Percentiles rank a stretch among this genome's conserved stretches.
These are phyloP conservation scores for Suillus occidentalis DNA, from an alignment of 768 basidiomycete species.

Conservation along the genomic window DNA sequence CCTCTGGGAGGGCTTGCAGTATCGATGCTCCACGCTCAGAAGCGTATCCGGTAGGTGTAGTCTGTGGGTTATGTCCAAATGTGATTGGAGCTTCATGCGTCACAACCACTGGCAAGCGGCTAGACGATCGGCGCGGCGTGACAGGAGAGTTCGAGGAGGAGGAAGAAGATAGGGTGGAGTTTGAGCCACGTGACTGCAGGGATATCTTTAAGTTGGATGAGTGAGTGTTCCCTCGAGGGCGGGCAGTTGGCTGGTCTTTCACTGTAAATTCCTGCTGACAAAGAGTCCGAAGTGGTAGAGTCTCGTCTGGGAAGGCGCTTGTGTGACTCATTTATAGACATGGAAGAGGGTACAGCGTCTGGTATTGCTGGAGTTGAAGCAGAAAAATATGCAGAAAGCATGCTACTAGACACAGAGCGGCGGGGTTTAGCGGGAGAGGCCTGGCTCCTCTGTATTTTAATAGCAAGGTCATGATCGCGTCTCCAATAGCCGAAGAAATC, in stretches of 20 bases:
- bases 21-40: conserved; percentile 20
- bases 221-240: conserved; percentile 4
- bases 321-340: conserved; percentile 12
- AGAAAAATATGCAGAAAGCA: conserved; percentile 62
- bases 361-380: conserved; percentile 25
- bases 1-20: conserved; percentile 55
- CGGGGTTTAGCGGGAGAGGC: conserved; percentile 29
- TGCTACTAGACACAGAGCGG: conserved; percentile 51
- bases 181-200: conserved; percentile 23
- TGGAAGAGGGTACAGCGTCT: conserved; percentile 8
- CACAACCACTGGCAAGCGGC: conserved; percentile 22
- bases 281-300: conserved; percentile 21
- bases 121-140: conserved; percentile 15
- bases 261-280: conserved; percentile 26
- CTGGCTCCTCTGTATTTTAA: conserved; percentile 35
- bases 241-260: conserved; percentile 9
- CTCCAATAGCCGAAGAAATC: conserved; percentile 84
- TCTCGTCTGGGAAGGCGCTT: conserved; percentile 7
- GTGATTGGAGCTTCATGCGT: conserved; percentile 23
- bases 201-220: conserved; percentile 10
- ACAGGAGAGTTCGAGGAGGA: conserved; percentile 22
- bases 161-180: conserved; percentile 21
- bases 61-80: conserved; percentile 32
- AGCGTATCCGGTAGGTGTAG: conserved; percentile 7
- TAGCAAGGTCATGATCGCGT: conserved; percentile 61